Percentiles rank a stretch among this genome's conserved stretches.
Evolutionary conservation across 257 asterid species (phyloP).

Genomic region (Datura wrightii): DNA sequence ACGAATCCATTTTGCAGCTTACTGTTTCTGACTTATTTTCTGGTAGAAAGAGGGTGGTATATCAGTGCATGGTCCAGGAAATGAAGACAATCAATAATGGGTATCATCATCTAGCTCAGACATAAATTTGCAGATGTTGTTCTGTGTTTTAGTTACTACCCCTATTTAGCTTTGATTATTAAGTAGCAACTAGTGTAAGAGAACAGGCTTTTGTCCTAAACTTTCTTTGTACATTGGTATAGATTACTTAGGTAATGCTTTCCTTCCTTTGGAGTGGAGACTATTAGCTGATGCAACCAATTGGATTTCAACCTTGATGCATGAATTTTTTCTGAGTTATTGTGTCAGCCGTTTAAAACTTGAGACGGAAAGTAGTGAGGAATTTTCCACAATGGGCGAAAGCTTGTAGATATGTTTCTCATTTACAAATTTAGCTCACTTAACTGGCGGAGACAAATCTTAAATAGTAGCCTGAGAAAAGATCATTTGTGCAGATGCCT

Average conservation of each 20-base stretch:
- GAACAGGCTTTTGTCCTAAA: constrained; percentile 16
- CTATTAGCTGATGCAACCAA: background rate
- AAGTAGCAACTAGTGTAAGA: background rate
- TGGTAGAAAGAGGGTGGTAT: background rate
- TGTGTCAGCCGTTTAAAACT: background rate
- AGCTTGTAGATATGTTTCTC: background rate
- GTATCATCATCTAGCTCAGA: background rate
- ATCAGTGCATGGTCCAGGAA: background rate
- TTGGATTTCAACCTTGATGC: background rate
- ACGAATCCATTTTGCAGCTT: background rate
- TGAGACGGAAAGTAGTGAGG: background rate
- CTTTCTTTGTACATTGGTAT: background rate
- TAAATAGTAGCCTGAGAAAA: background rate
- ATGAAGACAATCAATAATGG: background rate
- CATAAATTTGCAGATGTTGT: background rate
- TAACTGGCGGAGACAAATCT: background rate
- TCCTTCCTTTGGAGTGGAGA: background rate
- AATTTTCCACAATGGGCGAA: background rate
- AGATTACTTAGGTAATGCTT: background rate
- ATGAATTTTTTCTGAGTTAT: background rate
- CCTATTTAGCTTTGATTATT: background rate
- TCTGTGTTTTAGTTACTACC: constrained; percentile 11
- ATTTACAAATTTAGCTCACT: background rate
- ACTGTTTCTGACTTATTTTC: background rate
- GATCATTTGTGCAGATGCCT: background rate